Base-by-base conservation (phyloP, 768 basidiomycete species). In the Trametes punicea region DNA sequence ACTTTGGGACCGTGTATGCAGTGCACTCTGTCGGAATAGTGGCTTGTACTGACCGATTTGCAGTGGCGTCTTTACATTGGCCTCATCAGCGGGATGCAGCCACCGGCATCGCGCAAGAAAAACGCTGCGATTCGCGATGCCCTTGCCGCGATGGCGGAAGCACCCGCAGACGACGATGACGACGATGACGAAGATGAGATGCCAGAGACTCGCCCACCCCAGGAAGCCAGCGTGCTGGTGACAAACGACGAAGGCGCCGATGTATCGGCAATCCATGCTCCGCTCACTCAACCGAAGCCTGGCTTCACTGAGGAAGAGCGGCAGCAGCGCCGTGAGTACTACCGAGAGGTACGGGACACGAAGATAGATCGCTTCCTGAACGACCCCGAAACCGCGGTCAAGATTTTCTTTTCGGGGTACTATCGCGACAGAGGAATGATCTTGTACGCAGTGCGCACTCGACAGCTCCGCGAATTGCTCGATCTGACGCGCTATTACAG, bases 391-490 rank as follows among this genome's bases (percentile, higher is more conserved):
- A 68, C 66, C 8, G 69, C 74, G 27, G 70, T 85, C 50, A 81
- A 75, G 52, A 75, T 88, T 18, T 92, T 90, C 69, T 73, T 92
- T 56, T 86, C 87, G 0, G 86, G 86, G 4, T 79, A 82, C 62
- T 85, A 83, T 71, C 75, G 81, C 31, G 78, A 82, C 51, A 81
- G 82, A 54, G 90, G 90, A 23, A 75, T 88, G 44, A 77, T 83
- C 51, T 90, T 85, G 88, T 88, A 56, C 42, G 21, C 42, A 25
- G 20, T 26, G 1, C 36, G 5, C 13, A 9, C 15, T n/a, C 36
- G 36, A 38, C 36, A 44, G 11, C n/a, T 25, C 42, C 23, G 25
- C 23, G 13, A 23, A 3, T 3, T 15, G 42, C 42, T 13, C 25
- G 13, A 5, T 5, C 15, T 36, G 34, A 36, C 34, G 15, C 15